Evolutionary conservation across 2,329 filamentous ascomycete species (phyloP), one percentile per base, ranked within the genome.

Genomic region (Fusarium subglutinans): DNA sequence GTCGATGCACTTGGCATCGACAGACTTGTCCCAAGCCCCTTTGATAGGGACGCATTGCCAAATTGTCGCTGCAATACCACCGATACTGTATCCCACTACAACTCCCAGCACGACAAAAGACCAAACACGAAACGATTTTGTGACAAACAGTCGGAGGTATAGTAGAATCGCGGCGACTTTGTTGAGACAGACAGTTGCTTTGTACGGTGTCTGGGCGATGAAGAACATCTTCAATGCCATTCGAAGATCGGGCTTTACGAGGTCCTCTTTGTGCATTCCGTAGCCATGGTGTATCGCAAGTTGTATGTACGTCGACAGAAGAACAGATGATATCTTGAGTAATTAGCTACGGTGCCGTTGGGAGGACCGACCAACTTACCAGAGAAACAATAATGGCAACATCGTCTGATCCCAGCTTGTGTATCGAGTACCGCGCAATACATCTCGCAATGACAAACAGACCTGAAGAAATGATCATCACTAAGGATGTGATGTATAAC

Each of bases 321-420:
- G 50, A 14, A 30, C 24, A 5, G 48, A 61, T 0, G 35, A 61
- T 37, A 61, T 18, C 58, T 61, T n/a, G 15, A 1, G 1, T 0
- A 9, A 0, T 61, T 18, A 61, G 48, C 15, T 9, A 2, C 0
- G 1, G 0, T 24, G 14, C 2, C 11, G 3, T 14, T 1, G 5
- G 13, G 6, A n/a, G 4, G 3, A 1, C 2, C 11, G 2, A 33
- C 1, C 2, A 5, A 24, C 50, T 13, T 20, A 37, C 58, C 12
- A 61, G 58, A 20, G 50, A 61, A 8, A 55, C n/a, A 12, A 61
- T 18, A 7, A 61, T 57, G 14, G 50, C 35, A 17, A 61, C 20
- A 5, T 61, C 58, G 1, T 61, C 58, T 2, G 58, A 61, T 17
- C 58, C 50, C 4, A 61, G 24, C 15, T 61, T 61, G 3, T 61